A percentile compares a stretch with the other conserved stretches of the same genome.
phyloP scores from a whole-genome alignment of 2,329 filamentous ascomycete genomes.

The Botrytis fragariae region DNA sequence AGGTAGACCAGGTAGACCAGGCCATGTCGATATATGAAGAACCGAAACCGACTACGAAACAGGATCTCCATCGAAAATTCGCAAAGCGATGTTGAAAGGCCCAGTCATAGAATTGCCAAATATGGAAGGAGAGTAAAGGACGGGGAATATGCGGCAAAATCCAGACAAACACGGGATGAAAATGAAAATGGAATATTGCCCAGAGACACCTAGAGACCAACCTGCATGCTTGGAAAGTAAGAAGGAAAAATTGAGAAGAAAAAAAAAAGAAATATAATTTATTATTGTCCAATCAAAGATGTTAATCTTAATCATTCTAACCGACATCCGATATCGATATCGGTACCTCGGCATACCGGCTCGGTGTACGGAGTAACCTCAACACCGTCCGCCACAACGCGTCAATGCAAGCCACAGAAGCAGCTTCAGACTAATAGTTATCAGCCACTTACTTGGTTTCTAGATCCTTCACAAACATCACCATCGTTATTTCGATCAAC shows the following conservation, averaged over 20 bases:
- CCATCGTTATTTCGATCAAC: neutral
- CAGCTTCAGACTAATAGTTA: too few relatives aligned
- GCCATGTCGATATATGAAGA: neutral
- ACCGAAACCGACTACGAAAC: neutral
- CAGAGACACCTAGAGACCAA: neutral
- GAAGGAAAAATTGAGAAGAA: too few relatives aligned
- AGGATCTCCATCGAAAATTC: neutral
- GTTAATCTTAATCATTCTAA: neutral
- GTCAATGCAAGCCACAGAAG: neutral
- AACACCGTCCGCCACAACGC: neutral
- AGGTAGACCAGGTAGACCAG: neutral
- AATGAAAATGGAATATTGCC: neutral
- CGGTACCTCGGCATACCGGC: neutral
- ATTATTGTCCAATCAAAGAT: neutral
- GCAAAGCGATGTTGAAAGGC: neutral
- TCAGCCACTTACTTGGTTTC: too few relatives aligned
- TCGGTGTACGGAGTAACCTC: too few relatives aligned
- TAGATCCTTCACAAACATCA: neutral
- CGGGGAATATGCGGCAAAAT: neutral
- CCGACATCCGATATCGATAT: neutral
- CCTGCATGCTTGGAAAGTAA: too few relatives aligned
- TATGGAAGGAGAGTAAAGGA: neutral
- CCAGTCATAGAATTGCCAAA: neutral
- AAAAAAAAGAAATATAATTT: neutral
- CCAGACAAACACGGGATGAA: neutral